Base-by-base conservation (phyloP, 176 grass and related monocot genomes). In the Dactylis glomerata region DNA sequence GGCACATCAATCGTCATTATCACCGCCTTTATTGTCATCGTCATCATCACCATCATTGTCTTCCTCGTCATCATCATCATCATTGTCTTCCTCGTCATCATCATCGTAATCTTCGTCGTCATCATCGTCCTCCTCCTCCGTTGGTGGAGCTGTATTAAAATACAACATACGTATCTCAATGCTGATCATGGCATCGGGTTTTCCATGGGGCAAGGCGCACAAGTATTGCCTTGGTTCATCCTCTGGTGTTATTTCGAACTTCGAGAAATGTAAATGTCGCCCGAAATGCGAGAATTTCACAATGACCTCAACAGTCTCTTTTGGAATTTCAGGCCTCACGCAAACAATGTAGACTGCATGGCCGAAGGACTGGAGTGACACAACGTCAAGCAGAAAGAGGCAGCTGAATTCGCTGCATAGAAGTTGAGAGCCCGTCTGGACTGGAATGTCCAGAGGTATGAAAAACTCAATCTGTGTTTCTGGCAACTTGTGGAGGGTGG, bases 171-270 rank as follows among this genome's bases (percentile, higher is more conserved):
- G 44, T 28, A 86, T 86, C 66, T 10, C 81, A 55, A n/a, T 72
- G 8, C 2, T 8, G 75, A 79, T 14, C 65, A 50, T 1, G 52
- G 59, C 52, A 17, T 2, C 0, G 3, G 5, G 10, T 1, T 10
- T 17, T 17, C n/a, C 1, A 81, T 9, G 20, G 17, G 85, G 77
- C 68, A 86, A 32, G 33, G 75, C 5, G 26, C 85, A 86, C 55
- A 81, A 75, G 33, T 10, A 74, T 5, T 81, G 56, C 44, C 64
- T 42, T 26, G 78, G 57, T 70, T 42, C 19, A 19, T 44, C 77
- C 17, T 66, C 77, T 2, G 26, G 36, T 41, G 20, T 32, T 31
- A 81, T 24, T 26, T 52, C 77, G 11, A 81, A 5, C 11, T 17
- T 74, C 0, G 77, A 74, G 2, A 36, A 20, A 45, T 74, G 84